Conservation (phyloP, 768 basidiomycete genomes). For the Serendipita sp. region DNA sequence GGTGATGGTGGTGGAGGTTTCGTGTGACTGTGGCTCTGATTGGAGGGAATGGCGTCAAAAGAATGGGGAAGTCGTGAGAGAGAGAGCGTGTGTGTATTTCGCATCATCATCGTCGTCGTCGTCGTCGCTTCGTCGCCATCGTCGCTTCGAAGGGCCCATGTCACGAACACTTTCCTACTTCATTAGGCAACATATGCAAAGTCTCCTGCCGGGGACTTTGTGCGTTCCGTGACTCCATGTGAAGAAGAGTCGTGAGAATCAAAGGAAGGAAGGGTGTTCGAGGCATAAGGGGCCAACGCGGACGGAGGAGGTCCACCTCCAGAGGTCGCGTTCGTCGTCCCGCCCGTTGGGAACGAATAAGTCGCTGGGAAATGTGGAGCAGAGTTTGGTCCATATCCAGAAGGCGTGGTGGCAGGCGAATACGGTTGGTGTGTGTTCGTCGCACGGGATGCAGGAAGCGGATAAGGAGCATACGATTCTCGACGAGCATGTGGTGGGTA, state of each 20-base stretch:
- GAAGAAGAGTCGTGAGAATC: neutral
- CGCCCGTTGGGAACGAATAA: neutral
- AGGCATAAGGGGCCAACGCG: neutral
- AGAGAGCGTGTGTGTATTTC: neutral
- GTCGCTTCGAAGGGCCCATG: too few relatives aligned
- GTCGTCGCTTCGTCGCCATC: too few relatives aligned
- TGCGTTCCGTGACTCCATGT: neutral
- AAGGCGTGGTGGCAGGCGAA: neutral
- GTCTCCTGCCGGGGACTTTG: constrained; percentile 1
- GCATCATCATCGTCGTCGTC: neutral
- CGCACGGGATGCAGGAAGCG: neutral
- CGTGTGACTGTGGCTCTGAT: neutral
- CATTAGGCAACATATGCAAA: constrained; percentile 1
- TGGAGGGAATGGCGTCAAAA: neutral
- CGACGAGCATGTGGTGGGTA: neutral
- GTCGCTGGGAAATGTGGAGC: neutral
- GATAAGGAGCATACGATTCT: constrained; percentile 1
- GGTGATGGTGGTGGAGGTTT: neutral
- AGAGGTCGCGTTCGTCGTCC: neutral
- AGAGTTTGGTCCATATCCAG: neutral
- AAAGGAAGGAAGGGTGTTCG: neutral
- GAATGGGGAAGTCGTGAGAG: neutral
- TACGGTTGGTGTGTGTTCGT: neutral
- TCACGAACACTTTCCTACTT: neutral
- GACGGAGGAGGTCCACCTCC: neutral